Conservation (phyloP, 78 protist species). For the Bigelowiella natans region DNA sequence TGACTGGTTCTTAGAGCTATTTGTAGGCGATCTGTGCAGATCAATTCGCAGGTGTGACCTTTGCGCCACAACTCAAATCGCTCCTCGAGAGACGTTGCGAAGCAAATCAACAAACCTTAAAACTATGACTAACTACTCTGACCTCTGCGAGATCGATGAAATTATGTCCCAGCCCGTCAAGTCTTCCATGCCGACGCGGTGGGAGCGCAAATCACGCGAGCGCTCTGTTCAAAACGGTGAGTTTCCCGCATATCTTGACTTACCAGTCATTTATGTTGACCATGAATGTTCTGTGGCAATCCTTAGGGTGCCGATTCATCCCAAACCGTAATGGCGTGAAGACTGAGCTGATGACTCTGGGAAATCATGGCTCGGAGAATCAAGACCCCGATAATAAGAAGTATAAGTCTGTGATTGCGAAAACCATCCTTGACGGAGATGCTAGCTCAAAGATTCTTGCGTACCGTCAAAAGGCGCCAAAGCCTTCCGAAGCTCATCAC, state of each 20-base stretch:
- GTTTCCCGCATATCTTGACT: too few relatives aligned
- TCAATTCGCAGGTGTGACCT: too few relatives aligned
- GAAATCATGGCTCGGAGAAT: background rate
- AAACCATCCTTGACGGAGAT: background rate
- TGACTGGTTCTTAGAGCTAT: too few relatives aligned
- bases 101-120: too few relatives aligned
- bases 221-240: background rate
- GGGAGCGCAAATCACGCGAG: background rate
- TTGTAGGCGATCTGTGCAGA: too few relatives aligned
- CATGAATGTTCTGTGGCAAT: background rate
- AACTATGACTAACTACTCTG: background rate
- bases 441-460: conserved; percentile 54
- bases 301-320: conserved; percentile 43
- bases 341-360: conserved; percentile 13
- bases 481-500: conserved; percentile 36
- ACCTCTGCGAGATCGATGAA: background rate
- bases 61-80: too few relatives aligned
- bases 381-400: background rate
- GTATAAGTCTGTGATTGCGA: background rate
- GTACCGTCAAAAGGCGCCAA: conserved; percentile 71
- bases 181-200: background rate
- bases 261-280: too few relatives aligned
- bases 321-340: conserved; percentile 42
- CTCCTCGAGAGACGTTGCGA: too few relatives aligned
- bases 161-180: background rate